These are phyloP conservation scores for Carallia brachiata DNA, from an alignment of 345 rosid genomes.

Conservation along the genomic window DNA sequence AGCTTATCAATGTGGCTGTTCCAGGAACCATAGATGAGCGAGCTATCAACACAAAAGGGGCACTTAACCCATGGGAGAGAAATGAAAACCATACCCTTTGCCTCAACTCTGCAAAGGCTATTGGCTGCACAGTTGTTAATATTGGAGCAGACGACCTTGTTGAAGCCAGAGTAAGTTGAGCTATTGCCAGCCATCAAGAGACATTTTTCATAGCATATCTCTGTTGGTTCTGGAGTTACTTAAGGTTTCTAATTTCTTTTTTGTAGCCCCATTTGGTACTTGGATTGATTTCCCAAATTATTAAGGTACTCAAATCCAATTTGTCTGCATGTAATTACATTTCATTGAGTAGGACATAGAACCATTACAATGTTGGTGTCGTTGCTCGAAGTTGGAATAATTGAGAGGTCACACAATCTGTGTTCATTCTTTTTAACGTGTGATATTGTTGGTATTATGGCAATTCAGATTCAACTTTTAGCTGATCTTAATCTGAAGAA, in stretches of 20 bases:
- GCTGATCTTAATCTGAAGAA: conserved; percentile 93
- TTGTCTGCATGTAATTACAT: conserved; percentile 3
- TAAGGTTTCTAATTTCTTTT: conserved; percentile 16
- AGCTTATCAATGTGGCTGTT: conserved; percentile 96
- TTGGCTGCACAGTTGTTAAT: conserved; percentile 98
- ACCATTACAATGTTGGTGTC: background rate
- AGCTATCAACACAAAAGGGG: conserved; percentile 83
- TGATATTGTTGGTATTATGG: background rate
- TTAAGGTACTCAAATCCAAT: conserved; percentile 61
- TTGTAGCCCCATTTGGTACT: conserved; percentile 90
- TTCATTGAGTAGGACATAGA: background rate
- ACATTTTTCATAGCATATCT: conserved; percentile 3
- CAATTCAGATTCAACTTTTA: conserved; percentile 81
- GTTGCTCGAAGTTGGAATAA: background rate
- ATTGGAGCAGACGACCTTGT: conserved; percentile 91
- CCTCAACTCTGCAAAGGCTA: conserved; percentile 98
- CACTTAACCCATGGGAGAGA: conserved; percentile 95
- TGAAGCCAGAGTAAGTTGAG: conserved; percentile 84
- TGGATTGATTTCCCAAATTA: conserved; percentile 95
- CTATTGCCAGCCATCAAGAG: background rate
- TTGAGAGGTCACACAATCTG: background rate
- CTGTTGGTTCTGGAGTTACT: conserved; percentile 14
- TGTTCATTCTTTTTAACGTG: conserved; percentile 2
- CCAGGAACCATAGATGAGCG: conserved; percentile 99
- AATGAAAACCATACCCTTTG: conserved; percentile 97